Evolutionary conservation across 139 green algal genomes (phyloP).

Genomic region (Pseudopediastrum boryanum): DNA sequence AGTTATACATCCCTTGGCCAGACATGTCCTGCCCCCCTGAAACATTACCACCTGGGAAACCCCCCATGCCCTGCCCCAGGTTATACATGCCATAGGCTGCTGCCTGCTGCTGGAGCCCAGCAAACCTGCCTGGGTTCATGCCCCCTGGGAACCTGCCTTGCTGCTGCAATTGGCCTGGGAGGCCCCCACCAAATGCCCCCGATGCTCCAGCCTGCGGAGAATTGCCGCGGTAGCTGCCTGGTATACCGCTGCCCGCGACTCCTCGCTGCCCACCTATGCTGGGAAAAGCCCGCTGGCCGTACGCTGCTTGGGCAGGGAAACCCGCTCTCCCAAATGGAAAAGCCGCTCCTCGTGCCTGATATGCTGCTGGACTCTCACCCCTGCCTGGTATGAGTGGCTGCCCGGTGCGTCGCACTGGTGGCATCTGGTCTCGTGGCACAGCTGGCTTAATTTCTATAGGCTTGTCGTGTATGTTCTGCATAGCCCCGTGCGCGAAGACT

Average conservation of each 20-base stretch:
- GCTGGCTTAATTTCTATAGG: constrained; percentile 93
- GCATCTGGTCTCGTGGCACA: constrained; percentile 88
- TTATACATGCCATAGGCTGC: neutral
- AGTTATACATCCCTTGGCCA: constrained; percentile 24
- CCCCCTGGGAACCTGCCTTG: constrained; percentile 6
- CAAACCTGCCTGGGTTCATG: neutral
- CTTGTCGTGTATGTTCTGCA: constrained; percentile 95
- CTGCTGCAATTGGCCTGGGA: constrained; percentile 21
- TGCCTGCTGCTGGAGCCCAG: neutral
- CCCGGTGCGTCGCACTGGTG: constrained; percentile 34
- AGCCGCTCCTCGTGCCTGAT: neutral
- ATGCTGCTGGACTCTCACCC: neutral
- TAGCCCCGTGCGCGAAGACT: constrained; percentile 79
- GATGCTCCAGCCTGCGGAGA: constrained; percentile 19
- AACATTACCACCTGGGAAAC: neutral
- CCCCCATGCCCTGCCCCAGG: neutral
- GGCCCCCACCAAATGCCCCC: neutral
- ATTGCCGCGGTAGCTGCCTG: constrained; percentile 12
- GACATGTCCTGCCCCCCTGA: constrained; percentile 5
- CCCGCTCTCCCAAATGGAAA: constrained; percentile 4
- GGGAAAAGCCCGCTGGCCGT: constrained; percentile 2
- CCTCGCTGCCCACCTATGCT: neutral
- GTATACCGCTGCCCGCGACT: neutral
- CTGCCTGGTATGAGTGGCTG: constrained; percentile 11
- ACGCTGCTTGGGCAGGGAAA: neutral